Percentiles rank a stretch among this genome's conserved stretches.
Evolutionary conservation across 352 stramenopile species (phyloP).

Genomic region (Phytophthora sp.): DNA sequence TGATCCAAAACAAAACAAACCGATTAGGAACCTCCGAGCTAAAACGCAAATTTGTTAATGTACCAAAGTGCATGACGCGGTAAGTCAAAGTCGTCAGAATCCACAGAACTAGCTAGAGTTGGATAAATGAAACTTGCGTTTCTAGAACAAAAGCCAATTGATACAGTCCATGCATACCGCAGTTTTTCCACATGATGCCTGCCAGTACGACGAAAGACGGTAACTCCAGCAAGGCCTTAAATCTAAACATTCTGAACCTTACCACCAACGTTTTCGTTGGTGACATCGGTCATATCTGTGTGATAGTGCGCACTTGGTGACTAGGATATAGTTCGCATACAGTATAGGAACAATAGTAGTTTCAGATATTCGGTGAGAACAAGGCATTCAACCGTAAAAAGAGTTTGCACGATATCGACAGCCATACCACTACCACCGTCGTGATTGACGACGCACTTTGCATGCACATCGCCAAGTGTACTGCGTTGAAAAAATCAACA

Average conservation of each 20-base stretch:
- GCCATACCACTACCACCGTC: slow-evolving; percentile 1
- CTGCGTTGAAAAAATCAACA: slow-evolving; percentile 14
- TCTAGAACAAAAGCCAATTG: slow-evolving; percentile 35
- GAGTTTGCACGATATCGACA: slow-evolving; percentile 1
- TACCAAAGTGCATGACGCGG: slow-evolving; percentile 16
- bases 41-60: no score
- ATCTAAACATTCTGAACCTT: slow-evolving; percentile 12
- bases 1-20: neutral
- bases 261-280: neutral
- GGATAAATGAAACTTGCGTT: slow-evolving; percentile 6
- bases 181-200: slow-evolving; percentile 10
- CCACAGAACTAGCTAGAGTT: slow-evolving; percentile 24
- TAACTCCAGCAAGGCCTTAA: slow-evolving; percentile 19
- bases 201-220: slow-evolving; percentile 18
- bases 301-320: slow-evolving; percentile 34
- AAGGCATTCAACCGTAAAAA: slow-evolving; percentile 36
- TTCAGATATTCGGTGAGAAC: slow-evolving; percentile 39
- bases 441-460: slow-evolving; percentile 3
- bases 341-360: slow-evolving; percentile 32
- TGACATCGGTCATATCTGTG: slow-evolving; percentile 21
- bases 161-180: slow-evolving; percentile 17
- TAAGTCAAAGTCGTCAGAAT: slow-evolving; percentile 10
- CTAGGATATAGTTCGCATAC: slow-evolving; percentile 18
- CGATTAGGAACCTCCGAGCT: neutral
- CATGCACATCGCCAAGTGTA: slow-evolving; percentile 10